phyloP scores from a whole-genome alignment of 148 eudicot genomes.

The Pouteria glomerata region DNA sequence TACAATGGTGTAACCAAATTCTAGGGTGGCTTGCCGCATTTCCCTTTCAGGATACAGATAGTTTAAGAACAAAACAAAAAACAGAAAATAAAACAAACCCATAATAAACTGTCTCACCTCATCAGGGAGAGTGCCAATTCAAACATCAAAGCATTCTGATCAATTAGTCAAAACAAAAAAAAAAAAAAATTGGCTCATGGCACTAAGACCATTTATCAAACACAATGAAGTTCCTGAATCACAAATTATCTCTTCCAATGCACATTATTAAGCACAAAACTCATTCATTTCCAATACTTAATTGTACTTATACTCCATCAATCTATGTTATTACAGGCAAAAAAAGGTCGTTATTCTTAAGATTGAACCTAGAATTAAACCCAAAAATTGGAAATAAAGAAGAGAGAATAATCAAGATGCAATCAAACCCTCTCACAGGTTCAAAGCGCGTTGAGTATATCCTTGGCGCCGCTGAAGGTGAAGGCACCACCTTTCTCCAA shows the following conservation, averaged over 20 bases:
- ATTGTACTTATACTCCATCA: background rate
- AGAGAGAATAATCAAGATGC: background rate
- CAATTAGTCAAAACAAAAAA: background rate
- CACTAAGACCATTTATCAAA: background rate
- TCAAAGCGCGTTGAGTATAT: constrained; percentile 64
- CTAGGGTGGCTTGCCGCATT: background rate
- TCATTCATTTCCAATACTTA: background rate
- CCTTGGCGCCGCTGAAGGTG: constrained; percentile 79
- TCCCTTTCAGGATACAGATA: background rate
- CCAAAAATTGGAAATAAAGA: background rate
- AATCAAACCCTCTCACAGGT: background rate
- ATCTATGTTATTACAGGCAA: background rate
- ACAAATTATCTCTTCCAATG: background rate
- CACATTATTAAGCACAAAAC: background rate
- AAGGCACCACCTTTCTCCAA: constrained; percentile 93
- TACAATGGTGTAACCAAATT: background rate
- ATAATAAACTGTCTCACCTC: background rate
- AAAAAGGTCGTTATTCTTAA: background rate
- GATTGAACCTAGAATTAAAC: background rate
- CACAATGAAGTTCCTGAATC: background rate
- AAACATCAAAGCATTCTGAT: background rate
- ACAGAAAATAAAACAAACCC: background rate
- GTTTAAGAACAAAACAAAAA: background rate
- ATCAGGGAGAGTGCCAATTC: background rate
- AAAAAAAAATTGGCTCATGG: background rate